phyloP scores from a whole-genome alignment of 306 rosid genomes.

The Dryas octopetala region DNA sequence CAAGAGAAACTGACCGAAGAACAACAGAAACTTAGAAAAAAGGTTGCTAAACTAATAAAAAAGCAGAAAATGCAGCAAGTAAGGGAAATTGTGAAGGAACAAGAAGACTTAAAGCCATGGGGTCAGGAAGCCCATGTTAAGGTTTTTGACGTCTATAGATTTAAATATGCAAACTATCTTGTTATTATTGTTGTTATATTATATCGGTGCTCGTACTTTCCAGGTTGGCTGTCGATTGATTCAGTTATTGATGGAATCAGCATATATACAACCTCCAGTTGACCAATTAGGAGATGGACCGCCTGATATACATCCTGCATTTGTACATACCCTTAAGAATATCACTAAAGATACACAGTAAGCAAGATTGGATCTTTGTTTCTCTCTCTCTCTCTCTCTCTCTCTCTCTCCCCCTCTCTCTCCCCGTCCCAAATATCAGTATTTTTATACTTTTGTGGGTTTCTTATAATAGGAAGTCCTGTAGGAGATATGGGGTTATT shows the following conservation, averaged over 20 bases:
- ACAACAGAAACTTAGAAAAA: conserved; percentile 45
- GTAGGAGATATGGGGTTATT: conserved; percentile 87
- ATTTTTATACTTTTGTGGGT: conserved; percentile 13
- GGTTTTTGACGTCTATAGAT: conserved; percentile 55
- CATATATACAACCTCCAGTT: conserved; percentile 82
- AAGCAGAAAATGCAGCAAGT: conserved; percentile 64
- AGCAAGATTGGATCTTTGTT: conserved; percentile 34
- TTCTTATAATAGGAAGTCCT: conserved; percentile 48
- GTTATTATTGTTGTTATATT: conserved; percentile 18
- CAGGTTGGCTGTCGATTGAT: conserved; percentile 85
- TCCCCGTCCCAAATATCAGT: background rate
- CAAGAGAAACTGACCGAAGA: conserved; percentile 34
- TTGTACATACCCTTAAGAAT: conserved; percentile 60
- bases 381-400: background rate
- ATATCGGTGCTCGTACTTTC: conserved; percentile 28
- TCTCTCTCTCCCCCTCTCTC: background rate
- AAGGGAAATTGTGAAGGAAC: conserved; percentile 48
- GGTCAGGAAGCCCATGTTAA: conserved; percentile 86
- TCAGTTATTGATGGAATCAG: conserved; percentile 74
- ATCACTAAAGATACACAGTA: conserved; percentile 56
- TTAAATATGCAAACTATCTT: conserved; percentile 8
- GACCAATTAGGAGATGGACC: conserved; percentile 71
- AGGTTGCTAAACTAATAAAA: conserved; percentile 53
- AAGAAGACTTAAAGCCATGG: conserved; percentile 76
- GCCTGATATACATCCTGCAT: conserved; percentile 87